phyloP scores from a whole-genome alignment of 176 grass and related monocot genomes.

The Bothriochloa decipiens region DNA sequence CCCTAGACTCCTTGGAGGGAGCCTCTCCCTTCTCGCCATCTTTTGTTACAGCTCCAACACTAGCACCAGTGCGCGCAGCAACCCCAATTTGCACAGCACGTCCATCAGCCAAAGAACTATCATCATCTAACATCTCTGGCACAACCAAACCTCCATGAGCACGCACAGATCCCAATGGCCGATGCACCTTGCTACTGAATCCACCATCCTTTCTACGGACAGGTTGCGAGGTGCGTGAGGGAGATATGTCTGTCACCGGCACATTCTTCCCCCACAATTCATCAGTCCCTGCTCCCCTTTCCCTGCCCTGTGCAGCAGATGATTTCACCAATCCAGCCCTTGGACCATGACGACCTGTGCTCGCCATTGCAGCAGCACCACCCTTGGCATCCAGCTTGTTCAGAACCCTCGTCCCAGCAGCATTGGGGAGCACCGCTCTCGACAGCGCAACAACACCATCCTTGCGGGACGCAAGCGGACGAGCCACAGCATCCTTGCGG shows the following conservation, averaged over 20 bases:
- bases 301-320: not conserved
- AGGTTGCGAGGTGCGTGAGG: not conserved
- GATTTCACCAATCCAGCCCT: not conserved
- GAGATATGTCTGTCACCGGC: not conserved
- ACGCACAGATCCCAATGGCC: not conserved
- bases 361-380: not conserved
- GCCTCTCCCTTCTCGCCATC: slow-evolving; percentile 15
- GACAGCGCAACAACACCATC: not conserved
- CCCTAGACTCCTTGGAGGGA: not conserved
- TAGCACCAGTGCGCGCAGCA: not conserved
- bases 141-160: not conserved
- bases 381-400: not conserved
- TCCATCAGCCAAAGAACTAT: not conserved
- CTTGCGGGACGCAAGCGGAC: not conserved
- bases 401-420: not conserved
- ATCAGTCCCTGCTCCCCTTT: not conserved
- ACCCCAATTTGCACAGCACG: not conserved
- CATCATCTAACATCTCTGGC: not conserved
- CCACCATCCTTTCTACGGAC: slow-evolving; percentile 14
- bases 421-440: not conserved
- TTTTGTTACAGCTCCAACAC: not conserved
- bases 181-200: not conserved
- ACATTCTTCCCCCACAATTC: not conserved
- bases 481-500: too few relatives aligned
- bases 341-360: not conserved